Evolutionary conservation across 2,329 filamentous ascomycete species (phyloP), one percentile per base, ranked within the genome.

Genomic region (Claviceps cyperi): DNA sequence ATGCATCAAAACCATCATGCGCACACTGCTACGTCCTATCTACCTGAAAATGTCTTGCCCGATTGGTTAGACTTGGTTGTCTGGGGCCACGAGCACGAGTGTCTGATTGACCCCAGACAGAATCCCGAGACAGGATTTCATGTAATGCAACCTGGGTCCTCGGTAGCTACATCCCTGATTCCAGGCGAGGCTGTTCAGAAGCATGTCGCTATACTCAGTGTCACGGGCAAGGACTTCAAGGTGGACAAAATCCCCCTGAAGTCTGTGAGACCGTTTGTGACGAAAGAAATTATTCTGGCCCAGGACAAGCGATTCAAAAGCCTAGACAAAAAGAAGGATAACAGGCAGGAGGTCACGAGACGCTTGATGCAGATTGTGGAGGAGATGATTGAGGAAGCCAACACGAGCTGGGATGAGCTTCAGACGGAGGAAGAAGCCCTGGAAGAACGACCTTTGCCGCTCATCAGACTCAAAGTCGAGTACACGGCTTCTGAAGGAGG

Each of bases 21-120:
- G 0, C 84, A 96, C 61, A 94, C 87, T 0, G 80, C 90, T 17
- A 97, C 91, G 0, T 84, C 86, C n/a, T 97, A 95, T 61, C 75
- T 98, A 0, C 91, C 94, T 0, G 94, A 98, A 61, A 88, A 84
- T 58, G 92, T 96, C 59, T 72, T 98, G 0, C 94, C 92, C 0
- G 82, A 88, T 17, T 97, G 94, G 69, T 71, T 98, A 55, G 85
- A 98, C 61, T 74, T 98, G 4, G 80, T 98, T 0, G 77, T 98
- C 47, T 98, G 92, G 92, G 92, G 92, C 3, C 92, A 98, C 60
- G 92, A 98, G 66, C 92, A 98, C 62, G 91, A 98, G 64, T 98
- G 92, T 61, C 65, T 91, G 7, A 94, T 98, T 55, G 82, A 95
- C 43, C 92, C 92, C 0, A 71, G 73, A 1, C 73, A 81, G 45